These are phyloP conservation scores for Salvia hispanica DNA, from an alignment of 257 asterid genomes.

Conservation along the genomic window DNA sequence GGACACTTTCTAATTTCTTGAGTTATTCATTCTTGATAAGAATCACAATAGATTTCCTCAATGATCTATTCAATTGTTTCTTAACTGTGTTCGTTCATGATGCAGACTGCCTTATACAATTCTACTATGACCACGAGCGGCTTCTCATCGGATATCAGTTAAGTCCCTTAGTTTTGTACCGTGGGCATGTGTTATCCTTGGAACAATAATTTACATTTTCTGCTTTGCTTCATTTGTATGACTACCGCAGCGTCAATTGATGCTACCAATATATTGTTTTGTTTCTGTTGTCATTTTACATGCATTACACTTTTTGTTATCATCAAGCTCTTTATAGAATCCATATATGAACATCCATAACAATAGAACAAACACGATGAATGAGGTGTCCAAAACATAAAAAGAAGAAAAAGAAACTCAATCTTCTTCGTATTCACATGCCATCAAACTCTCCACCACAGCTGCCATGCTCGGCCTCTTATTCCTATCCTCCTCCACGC, in stretches of 20 bases:
- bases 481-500: conserved; percentile 65
- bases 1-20: not conserved
- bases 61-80: conserved; percentile 3
- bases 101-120: not conserved
- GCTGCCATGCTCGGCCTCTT: conserved; percentile 71
- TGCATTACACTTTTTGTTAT: too few species aligned
- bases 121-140: not conserved
- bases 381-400: too few species aligned
- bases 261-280: not conserved
- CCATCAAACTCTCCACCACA: conserved; percentile 55
- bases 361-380: too few species aligned
- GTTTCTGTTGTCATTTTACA: not conserved
- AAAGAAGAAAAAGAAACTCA: not conserved
- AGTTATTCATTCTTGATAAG: not conserved
- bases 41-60: not conserved
- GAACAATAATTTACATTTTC: not conserved
- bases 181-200: not conserved
- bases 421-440: conserved; percentile 40
- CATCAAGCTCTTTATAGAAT: too few species aligned
- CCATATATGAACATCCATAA: too few species aligned
- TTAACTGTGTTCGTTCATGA: too few species aligned
- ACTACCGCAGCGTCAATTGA: not conserved
- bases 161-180: not conserved
- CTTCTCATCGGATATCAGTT: not conserved
- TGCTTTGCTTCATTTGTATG: not conserved